Evolutionary conservation across 2,329 filamentous ascomycete species (phyloP).

Genomic region (Aspergillus eucalypticola): DNA sequence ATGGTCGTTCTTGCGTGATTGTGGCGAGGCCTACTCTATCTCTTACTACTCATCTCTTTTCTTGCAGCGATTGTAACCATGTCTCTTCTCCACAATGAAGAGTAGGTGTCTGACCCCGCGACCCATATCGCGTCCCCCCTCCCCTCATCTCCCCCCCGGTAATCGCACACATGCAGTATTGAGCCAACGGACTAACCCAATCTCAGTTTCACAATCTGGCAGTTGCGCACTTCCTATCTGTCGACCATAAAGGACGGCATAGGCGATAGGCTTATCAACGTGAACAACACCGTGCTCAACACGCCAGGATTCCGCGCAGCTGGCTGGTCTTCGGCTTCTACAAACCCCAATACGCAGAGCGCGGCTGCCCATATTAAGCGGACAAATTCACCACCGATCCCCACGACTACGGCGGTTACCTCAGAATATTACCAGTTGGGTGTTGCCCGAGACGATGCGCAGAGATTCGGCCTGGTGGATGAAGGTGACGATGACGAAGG

Average conservation of each 20-base stretch:
- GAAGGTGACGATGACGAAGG: slow-evolving; percentile 63
- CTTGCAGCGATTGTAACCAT: slow-evolving; percentile 31
- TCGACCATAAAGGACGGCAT: slow-evolving; percentile 66
- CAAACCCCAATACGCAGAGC: slow-evolving; percentile 35
- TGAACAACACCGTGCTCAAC: slow-evolving; percentile 64
- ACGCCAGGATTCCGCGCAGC: slow-evolving; percentile 65
- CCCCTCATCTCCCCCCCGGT: slow-evolving; percentile 1
- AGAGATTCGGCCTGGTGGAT: slow-evolving; percentile 32
- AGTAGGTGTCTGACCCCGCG: slow-evolving; percentile 39
- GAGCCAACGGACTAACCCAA: slow-evolving; percentile 14
- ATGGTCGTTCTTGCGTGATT: slow-evolving; percentile 5
- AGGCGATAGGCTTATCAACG: slow-evolving; percentile 65
- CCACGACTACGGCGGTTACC: slow-evolving; percentile 57
- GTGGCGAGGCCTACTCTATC: slow-evolving; percentile 1
- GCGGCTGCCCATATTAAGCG: slow-evolving; percentile 60
- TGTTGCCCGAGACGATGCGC: slow-evolving; percentile 30
- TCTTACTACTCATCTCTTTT: neutral
- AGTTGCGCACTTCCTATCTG: slow-evolving; percentile 65
- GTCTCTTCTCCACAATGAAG: slow-evolving; percentile 55
- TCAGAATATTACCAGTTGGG: slow-evolving; percentile 63
- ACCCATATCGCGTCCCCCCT: neutral
- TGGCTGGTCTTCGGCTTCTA: slow-evolving; percentile 54
- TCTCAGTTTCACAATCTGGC: slow-evolving; percentile 64
- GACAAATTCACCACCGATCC: slow-evolving; percentile 67
- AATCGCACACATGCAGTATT: neutral